These are phyloP conservation scores for Excoecaria cochinchinensis DNA, from an alignment of 345 rosid species.

Conservation along the genomic window DNA sequence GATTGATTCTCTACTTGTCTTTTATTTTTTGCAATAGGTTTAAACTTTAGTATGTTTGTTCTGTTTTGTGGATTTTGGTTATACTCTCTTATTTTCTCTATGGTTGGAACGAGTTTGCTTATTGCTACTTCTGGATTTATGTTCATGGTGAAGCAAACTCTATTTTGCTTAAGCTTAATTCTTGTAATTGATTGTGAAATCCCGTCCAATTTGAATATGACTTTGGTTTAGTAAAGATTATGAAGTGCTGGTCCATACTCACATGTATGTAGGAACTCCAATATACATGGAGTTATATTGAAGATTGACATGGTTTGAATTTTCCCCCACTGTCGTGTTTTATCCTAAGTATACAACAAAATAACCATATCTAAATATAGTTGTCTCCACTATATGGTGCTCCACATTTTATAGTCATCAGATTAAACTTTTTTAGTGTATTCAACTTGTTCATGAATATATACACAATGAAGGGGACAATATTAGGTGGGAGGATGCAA, in stretches of 20 bases:
- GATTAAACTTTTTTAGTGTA: no score
- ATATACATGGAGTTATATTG: not conserved
- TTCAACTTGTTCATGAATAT: not conserved
- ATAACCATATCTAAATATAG: not conserved
- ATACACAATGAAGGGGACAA: slow-evolving; percentile 1
- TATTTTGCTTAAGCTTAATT: not conserved
- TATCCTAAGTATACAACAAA: not conserved
- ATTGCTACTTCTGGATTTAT: not conserved
- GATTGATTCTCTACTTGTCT: no score
- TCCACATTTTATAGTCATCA: no score
- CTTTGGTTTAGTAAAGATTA: not conserved
- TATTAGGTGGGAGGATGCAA: slow-evolving; percentile 18
- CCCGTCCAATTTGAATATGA: not conserved
- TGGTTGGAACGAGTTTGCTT: no score
- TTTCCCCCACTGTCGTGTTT: not conserved
- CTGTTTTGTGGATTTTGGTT: no score
- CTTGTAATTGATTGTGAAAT: not conserved
- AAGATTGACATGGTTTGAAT: slow-evolving; percentile 5
- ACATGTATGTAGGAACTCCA: not conserved
- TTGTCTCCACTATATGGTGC: no score
- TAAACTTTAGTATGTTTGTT: no score
- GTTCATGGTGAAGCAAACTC: not conserved
- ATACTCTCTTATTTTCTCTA: no score
- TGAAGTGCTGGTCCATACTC: no score
- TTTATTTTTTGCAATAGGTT: no score